phyloP scores from a whole-genome alignment of 2,329 filamentous ascomycete species.

The Fusarium oxysporum region DNA sequence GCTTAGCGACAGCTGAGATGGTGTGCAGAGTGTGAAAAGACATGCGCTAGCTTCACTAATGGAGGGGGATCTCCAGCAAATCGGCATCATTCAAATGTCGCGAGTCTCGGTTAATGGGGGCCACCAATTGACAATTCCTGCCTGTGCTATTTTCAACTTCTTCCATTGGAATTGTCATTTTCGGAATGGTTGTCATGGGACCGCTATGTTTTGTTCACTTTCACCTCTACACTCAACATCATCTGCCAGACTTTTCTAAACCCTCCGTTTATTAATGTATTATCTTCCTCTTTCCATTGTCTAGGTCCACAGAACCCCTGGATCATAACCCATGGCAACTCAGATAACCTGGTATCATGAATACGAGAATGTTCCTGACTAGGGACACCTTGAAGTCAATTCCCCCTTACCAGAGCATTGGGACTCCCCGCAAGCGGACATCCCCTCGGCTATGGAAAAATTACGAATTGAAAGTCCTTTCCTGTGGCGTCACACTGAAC shows the following conservation, averaged over 20 bases:
- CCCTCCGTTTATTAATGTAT: background rate
- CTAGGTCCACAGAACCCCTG: conserved; percentile 7
- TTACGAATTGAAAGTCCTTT: background rate
- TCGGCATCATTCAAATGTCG: conserved; percentile 20
- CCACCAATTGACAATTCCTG: background rate
- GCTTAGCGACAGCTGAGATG: conserved; percentile 40
- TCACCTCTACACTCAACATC: background rate
- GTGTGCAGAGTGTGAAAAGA: conserved; percentile 32
- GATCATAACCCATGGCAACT: conserved; percentile 17
- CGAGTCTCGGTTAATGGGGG: conserved; percentile 9
- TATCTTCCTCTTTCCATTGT: background rate
- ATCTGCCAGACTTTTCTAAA: background rate
- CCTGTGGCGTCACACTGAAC: conserved; percentile 20
- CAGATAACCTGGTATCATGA: conserved; percentile 13
- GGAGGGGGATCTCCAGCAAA: conserved; percentile 27
- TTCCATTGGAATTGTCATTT: background rate
- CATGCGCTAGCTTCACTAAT: conserved; percentile 22
- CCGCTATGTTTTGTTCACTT: background rate
- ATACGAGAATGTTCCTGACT: conserved; percentile 36
- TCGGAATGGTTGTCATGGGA: background rate
- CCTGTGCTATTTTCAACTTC: background rate
- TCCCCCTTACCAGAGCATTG: conserved; percentile 3
- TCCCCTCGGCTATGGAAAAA: background rate
- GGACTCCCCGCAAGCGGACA: conserved; percentile 7
- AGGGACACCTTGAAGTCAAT: conserved; percentile 11